Evolutionary conservation across 495 filamentous ascomycete genomes (phyloP).

Genomic region (Daldinia childiae): DNA sequence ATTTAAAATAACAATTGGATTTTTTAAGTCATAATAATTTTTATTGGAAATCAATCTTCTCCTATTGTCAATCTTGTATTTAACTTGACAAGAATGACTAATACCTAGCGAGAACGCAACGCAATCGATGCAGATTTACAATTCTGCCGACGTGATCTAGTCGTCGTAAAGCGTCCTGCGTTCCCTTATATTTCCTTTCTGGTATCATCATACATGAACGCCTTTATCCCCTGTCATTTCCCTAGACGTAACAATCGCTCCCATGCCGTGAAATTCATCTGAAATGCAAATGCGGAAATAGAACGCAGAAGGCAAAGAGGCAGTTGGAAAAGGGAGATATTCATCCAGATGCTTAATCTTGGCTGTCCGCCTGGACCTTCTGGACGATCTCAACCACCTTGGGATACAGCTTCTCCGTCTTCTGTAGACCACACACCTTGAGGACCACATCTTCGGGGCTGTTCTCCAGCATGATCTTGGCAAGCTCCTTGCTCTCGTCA

Average conservation of each 20-base stretch:
- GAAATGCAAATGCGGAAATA: slow-evolving; percentile 38
- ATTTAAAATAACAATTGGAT: background rate
- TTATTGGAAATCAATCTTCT: slow-evolving; percentile 17
- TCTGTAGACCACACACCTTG: slow-evolving; percentile 78
- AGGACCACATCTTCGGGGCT: slow-evolving; percentile 71
- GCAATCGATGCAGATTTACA: slow-evolving; percentile 19
- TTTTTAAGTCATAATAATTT: background rate
- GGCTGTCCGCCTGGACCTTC: slow-evolving; percentile 74
- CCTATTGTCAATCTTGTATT: background rate
- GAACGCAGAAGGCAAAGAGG: slow-evolving; percentile 5
- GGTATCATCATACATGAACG: slow-evolving; percentile 40
- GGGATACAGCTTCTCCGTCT: slow-evolving; percentile 75
- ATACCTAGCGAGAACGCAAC: slow-evolving; percentile 26
- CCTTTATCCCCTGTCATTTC: slow-evolving; percentile 35
- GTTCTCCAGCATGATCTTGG: slow-evolving; percentile 79
- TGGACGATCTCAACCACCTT: slow-evolving; percentile 76
- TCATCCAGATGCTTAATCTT: slow-evolving; percentile 39
- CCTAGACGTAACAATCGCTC: slow-evolving; percentile 38
- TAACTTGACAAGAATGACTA: background rate
- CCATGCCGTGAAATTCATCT: slow-evolving; percentile 43
- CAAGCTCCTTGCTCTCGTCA: slow-evolving; percentile 83
- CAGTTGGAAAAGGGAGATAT: background rate
- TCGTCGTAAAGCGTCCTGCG: slow-evolving; percentile 32
- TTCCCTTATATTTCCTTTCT: slow-evolving; percentile 29
- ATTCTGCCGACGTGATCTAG: slow-evolving; percentile 19